These are phyloP conservation scores for Russula vinacea DNA, from an alignment of 768 basidiomycete species.

Conservation along the genomic window DNA sequence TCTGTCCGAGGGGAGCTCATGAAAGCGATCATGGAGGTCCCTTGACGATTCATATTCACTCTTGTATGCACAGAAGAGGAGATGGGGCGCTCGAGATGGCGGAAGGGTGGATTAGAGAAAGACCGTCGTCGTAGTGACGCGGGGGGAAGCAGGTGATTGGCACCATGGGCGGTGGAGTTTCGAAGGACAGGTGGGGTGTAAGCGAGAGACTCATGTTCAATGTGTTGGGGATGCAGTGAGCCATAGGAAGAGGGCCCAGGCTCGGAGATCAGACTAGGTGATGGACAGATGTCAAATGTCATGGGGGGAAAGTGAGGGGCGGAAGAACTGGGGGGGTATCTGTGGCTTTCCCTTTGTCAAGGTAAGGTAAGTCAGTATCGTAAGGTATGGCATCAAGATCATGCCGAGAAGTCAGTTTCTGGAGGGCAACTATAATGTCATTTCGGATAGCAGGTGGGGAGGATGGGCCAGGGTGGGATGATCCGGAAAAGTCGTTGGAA, in stretches of 20 bases:
- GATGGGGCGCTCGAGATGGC: conserved; percentile 1
- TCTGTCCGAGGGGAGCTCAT: conserved; percentile 44
- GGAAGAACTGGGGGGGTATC: conserved; percentile 58
- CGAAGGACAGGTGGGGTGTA: neutral
- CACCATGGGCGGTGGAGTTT: neutral
- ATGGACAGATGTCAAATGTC: conserved; percentile 45
- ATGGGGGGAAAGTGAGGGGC: conserved; percentile 61
- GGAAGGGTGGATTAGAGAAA: conserved; percentile 10
- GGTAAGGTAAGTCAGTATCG: conserved; percentile 21
- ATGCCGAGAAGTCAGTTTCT: conserved; percentile 8
- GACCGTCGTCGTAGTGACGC: conserved; percentile 13
- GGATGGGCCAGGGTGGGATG: conserved; percentile 30
- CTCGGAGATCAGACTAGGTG: conserved; percentile 35
- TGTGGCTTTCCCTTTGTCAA: conserved; percentile 54
- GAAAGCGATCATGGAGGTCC: conserved; percentile 51
- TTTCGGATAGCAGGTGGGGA: conserved; percentile 18
- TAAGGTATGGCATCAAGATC: conserved; percentile 20
- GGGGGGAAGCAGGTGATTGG: neutral
- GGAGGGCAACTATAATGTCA: conserved; percentile 14
- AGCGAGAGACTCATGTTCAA: conserved; percentile 9
- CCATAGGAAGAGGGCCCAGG: conserved; percentile 39
- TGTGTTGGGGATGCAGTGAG: conserved; percentile 20
- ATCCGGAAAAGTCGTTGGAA: conserved; percentile 27
- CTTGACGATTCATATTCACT: conserved; percentile 43
- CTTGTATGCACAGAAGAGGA: conserved; percentile 39